phyloP scores from a whole-genome alignment of 2,329 filamentous ascomycete genomes.

The Xylaria polymorpha region DNA sequence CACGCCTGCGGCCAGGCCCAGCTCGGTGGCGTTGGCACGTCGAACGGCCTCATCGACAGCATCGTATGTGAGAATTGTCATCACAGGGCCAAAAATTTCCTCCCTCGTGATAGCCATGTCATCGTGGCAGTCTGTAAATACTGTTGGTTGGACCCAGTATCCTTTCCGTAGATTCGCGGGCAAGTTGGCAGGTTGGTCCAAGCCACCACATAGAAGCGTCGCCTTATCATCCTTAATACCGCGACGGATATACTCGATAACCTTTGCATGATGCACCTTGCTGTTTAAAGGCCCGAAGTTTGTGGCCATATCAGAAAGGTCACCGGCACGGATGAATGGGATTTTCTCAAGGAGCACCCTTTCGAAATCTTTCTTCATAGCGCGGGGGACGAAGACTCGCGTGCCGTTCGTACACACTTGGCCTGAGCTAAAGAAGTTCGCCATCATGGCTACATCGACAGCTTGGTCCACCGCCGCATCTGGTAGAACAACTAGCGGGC shows the following conservation, averaged over 20 bases:
- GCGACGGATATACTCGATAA: constrained; percentile 78
- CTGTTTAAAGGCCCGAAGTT: constrained; percentile 90
- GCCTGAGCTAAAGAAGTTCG: constrained; percentile 91
- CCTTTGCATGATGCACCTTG: constrained; percentile 79
- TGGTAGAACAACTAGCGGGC: constrained; percentile 80
- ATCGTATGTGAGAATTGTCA: constrained; percentile 81
- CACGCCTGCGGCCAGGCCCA: constrained; percentile 86
- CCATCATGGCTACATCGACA: constrained; percentile 92
- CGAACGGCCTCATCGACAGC: constrained; percentile 74
- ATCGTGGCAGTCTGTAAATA: constrained; percentile 89
- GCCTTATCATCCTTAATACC: constrained; percentile 80
- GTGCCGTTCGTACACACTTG: constrained; percentile 96
- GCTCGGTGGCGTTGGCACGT: constrained; percentile 79
- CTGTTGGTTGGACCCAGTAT: constrained; percentile 86
- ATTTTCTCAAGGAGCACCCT: constrained; percentile 76
- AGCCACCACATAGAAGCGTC: constrained; percentile 77
- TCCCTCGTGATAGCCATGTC: constrained; percentile 82
- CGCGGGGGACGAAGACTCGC: constrained; percentile 80
- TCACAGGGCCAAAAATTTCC: constrained; percentile 91
- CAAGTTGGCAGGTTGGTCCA: constrained; percentile 65
- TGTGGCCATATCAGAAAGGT: constrained; percentile 76
- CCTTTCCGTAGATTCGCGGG: constrained; percentile 66
- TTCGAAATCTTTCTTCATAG: constrained; percentile 76
- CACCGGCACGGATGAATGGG: constrained; percentile 74
- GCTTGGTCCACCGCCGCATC: constrained; percentile 82